Evolutionary conservation across 495 filamentous ascomycete species (phyloP).

Genomic region (Daldinia bambusicola): DNA sequence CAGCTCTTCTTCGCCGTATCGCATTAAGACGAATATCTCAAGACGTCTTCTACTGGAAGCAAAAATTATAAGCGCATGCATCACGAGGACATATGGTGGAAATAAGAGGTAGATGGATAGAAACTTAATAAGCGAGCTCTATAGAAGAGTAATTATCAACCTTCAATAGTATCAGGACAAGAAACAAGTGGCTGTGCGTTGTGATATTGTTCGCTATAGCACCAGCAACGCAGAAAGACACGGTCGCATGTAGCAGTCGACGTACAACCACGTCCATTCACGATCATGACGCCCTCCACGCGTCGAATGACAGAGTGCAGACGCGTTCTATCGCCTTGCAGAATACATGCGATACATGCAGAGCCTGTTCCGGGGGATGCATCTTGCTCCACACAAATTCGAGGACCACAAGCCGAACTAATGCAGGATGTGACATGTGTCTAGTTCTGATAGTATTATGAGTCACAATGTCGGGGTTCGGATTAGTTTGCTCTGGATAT

Average conservation of each 20-base stretch:
- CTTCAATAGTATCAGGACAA: slow-evolving; percentile 40
- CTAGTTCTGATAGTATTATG: slow-evolving; percentile 36
- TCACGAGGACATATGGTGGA: slow-evolving; percentile 30
- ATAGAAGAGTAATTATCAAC: background rate
- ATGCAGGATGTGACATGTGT: slow-evolving; percentile 41
- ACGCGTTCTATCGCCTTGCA: slow-evolving; percentile 31
- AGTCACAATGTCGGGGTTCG: slow-evolving; percentile 40
- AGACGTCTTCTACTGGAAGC: background rate
- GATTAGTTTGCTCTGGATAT: slow-evolving; percentile 23
- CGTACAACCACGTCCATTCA: slow-evolving; percentile 43
- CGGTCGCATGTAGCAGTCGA: slow-evolving; percentile 42
- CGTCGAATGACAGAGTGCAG: slow-evolving; percentile 34
- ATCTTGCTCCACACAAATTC: slow-evolving; percentile 39
- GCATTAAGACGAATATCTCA: slow-evolving; percentile 2
- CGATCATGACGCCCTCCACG: slow-evolving; percentile 25
- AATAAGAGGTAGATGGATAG: slow-evolving; percentile 7
- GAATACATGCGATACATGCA: slow-evolving; percentile 20
- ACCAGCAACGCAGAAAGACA: slow-evolving; percentile 26
- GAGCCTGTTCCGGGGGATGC: slow-evolving; percentile 26
- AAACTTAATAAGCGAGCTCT: slow-evolving; percentile 7
- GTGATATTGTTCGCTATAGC: slow-evolving; percentile 43
- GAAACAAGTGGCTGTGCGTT: slow-evolving; percentile 37
- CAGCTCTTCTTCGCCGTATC: slow-evolving; percentile 20
- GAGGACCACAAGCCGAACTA: slow-evolving; percentile 33
- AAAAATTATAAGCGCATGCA: slow-evolving; percentile 2